These are phyloP conservation scores for Orychophragmus violaceus DNA, from an alignment of 345 rosid genomes.

Conservation along the genomic window DNA sequence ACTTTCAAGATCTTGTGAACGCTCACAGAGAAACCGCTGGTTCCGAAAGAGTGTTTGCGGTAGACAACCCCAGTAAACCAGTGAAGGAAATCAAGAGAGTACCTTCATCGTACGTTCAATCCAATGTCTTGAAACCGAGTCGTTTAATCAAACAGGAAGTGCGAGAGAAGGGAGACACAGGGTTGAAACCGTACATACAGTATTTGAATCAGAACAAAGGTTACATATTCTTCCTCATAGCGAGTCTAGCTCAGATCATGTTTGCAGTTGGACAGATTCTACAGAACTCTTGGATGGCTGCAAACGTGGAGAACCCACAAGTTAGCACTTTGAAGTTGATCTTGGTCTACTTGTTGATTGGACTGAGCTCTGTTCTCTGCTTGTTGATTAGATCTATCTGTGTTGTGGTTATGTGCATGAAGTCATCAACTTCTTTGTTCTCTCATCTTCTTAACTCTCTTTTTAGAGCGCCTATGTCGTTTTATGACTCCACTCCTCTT, in stretches of 20 bases:
- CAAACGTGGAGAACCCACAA: slow-evolving; percentile 55
- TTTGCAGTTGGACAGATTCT: slow-evolving; percentile 54
- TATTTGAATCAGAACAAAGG: slow-evolving; percentile 67
- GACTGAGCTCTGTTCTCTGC: slow-evolving; percentile 39
- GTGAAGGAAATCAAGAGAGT: slow-evolving; percentile 57
- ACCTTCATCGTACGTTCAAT: slow-evolving; percentile 36
- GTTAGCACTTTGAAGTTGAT: slow-evolving; percentile 52
- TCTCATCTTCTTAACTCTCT: slow-evolving; percentile 64
- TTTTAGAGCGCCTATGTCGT: slow-evolving; percentile 76
- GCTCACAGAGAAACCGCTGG: slow-evolving; percentile 98
- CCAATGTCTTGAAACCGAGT: slow-evolving; percentile 43
- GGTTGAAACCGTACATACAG: slow-evolving; percentile 65
- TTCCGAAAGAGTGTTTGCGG: slow-evolving; percentile 48
- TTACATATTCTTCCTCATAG: slow-evolving; percentile 54
- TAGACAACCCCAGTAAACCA: slow-evolving; percentile 29
- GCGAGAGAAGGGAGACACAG: slow-evolving; percentile 73
- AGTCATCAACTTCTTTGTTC: slow-evolving; percentile 63
- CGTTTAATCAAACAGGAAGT: slow-evolving; percentile 83
- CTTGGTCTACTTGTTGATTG: slow-evolving; percentile 55
- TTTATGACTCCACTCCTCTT: slow-evolving; percentile 85
- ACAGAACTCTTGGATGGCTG: slow-evolving; percentile 82
- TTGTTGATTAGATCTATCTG: slow-evolving; percentile 51
- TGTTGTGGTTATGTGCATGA: slow-evolving; percentile 47
- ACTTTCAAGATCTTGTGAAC: slow-evolving; percentile 79
- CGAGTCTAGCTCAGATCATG: slow-evolving; percentile 37